Base-by-base conservation (phyloP, 2,329 filamentous ascomycete genomes). In the Pyrenophora tritici-repentis region DNA sequence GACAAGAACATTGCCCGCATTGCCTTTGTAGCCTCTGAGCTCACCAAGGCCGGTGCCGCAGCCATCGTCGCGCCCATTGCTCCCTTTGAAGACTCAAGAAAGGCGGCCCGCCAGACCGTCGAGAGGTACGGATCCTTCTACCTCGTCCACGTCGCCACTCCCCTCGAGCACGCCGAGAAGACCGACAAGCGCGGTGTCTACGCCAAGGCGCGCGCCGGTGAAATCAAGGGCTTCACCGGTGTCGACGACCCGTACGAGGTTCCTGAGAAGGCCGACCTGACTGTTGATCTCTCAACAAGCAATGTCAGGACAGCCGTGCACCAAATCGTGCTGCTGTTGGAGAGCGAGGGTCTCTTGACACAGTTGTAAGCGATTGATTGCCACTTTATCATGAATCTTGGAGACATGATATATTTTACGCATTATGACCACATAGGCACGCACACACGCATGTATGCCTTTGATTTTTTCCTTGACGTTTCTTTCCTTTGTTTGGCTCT, bases 151-250 rank as follows among this genome's bases (percentile, higher is more conserved):
- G 93, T 99, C 42, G 90, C 90, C 34, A 99, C 94, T 39, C 86
- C 90, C 20, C 86, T 99, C 57, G 92, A 95, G 79, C 86, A 93
- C 79, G 90, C 87, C 73, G 94, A 99, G 83, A 90, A 90, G 85
- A 97, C 91, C 24, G 94, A 99, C 77, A 92, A 91, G 81, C 84
- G 88, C 55, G 94, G 94, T 53, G 87, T 96, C 71, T 99, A 97
- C 77, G 83, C 83, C 61, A 84, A 85, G 73, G 94, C 94, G 34
- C 85, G 94, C 57, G 83, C 81, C 16, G 94, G 94, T 51, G 89
- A 96, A 80, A 95, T 99, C 77, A 94, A 92, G 85, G 92, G 92
- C 59, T 99, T 99, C 83, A 99, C 94, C 6, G 94, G 94, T 68
- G 91, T 99, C 50, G 93, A 97, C 73, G 93, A 97, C 79, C 92